Evolutionary conservation across 768 basidiomycete species (phyloP), one percentile per base, ranked within the genome.

Genomic region (Psilocybe azurescens): DNA sequence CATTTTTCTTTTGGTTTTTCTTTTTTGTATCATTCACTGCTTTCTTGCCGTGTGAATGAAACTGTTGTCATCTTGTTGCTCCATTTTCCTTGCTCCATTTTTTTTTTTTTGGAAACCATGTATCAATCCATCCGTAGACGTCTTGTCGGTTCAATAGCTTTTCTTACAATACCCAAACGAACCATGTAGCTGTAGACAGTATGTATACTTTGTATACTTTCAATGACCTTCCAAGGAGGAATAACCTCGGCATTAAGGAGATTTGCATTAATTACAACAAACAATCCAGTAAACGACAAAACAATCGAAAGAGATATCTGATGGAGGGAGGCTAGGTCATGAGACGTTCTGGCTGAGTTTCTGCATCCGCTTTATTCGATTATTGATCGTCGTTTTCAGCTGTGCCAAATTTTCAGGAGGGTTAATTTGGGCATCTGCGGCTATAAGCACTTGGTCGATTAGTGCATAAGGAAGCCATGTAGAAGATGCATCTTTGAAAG

Each of bases 381-480:
- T 86, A 53, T 81, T 81, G 58, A 93, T 77, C 60, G 90, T 86
- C 44, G 77, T 78, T 61, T 85, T 83, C 61, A 94, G 74, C 62
- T 83, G 81, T 33, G 79, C 73, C 51, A 87, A 78, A 47, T 79
- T 79, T 11, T 81, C 60, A 20, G 85, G 82, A 54, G 86, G 71
- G 39, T 81, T 79, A 38, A 81, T 78, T 67, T 85, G 82, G 7
- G 81, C 75, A 61, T 83, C 81, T 9, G 89, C 86, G 13, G 88
- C 87, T 24, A 81, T 80, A 30, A 95, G 80, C 38, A 95, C 89
- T 74, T 93, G 89, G 74, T 95, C 94, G 64, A 95, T 84, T 58
- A 95, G 81, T 53, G 87, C 85, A 70, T 95, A 95, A 13, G 94
- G 94, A 41, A 94, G 78, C 89, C 92, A 94, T 3, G 90, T 90